Evolutionary conservation across 148 eudicot genomes (phyloP), one percentile per base, ranked within the genome.

Genomic region (Pharnaceum exiguum): DNA sequence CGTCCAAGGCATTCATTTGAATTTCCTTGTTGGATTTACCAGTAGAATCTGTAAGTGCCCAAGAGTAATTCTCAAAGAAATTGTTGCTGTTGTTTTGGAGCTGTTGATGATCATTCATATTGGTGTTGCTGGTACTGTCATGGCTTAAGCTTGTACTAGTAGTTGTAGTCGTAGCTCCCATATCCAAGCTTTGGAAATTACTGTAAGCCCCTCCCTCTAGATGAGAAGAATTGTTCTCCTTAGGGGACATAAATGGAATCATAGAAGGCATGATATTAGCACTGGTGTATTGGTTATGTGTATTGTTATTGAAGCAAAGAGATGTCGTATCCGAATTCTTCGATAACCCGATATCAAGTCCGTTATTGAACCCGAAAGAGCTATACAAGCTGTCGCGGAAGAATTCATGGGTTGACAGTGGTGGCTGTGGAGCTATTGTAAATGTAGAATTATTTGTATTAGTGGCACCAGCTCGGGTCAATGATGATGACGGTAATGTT

Each of bases 21-120:
- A 23, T 50, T 38, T 52, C 45, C n/a, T 24, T 63, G 40, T 47
- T 60, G n/a, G 55, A 19, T 37, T 55, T 54, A 2, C 21, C 31
- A 16, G 45, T 5, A 19, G 2, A 10, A 28, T 81, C 79, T 12
- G 63, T n/a, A 5, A 57, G 53, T 38, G 54, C 80, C 87, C 87
- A 83, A 2, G 81, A 66, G 21, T 73, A 80, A 17, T 57, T 77
- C 26, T 76, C 74, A 28, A 73, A 72, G 22, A 71, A 71, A 15
- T 23, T 33, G 18, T 59, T 59, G 42, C 5, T 57, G 44, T 19
- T 65, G 51, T 25, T 63, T 21, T 55, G 71, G 18, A 62, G 42
- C 18, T 55, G 60, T 33, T 37, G 55, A 15, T 36, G 60, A 30
- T 38, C 60, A n/a, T 57, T 60, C 18, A 39, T 77, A 37, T 32